Evolutionary conservation across 140 eudicot genomes (phyloP), one percentile per base, ranked within the genome.

Genomic region (Bidens hawaiensis): DNA sequence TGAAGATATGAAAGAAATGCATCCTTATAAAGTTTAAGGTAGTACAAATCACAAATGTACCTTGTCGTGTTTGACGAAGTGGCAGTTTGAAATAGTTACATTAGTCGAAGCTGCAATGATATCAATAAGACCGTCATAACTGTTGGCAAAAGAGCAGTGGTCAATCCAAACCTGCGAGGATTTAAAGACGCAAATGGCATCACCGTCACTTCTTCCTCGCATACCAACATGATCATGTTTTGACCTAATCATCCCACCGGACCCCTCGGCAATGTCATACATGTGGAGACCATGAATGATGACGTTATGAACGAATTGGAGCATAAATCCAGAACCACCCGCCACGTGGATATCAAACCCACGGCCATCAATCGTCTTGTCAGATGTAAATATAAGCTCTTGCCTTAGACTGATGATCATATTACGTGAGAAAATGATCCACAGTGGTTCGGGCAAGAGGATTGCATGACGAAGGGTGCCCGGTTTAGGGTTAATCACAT

Each of bases 351-450:
- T 83, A 0, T 55, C 72, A 16, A 51, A 78, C 14, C 97, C 97
- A 10, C 95, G 79, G 6, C 86, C 95, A 48, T 89, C 97, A 26
- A 89, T 66, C 41, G 97, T 89, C 79, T 89, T 89, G 57, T 89
- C 69, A 28, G 87, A 65, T 2, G 64, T 25, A 75, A 88, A 64
- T 33, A 85, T 82, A 30, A 88, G 78, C 73, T 85, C 94, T 15
- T 60, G 77, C 52, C n/a, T 58, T 17, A 85, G 77, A 62, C 47
- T 57, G 24, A 85, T 85, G 12, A 12, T 66, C 94, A 85, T 85
- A 69, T 47, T 23, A 6, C 59, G 24, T 7, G 72, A 59, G 68
- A 85, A 85, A 11, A 52, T 70, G 77, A 85, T 85, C 94, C 94
- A 85, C 33, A 84, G 47, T 21, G 94, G 94, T 53, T 60, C 67